Evolutionary conservation across 345 rosid genomes (phyloP), one percentile per base, ranked within the genome.

Genomic region (Citrus hindsii): DNA sequence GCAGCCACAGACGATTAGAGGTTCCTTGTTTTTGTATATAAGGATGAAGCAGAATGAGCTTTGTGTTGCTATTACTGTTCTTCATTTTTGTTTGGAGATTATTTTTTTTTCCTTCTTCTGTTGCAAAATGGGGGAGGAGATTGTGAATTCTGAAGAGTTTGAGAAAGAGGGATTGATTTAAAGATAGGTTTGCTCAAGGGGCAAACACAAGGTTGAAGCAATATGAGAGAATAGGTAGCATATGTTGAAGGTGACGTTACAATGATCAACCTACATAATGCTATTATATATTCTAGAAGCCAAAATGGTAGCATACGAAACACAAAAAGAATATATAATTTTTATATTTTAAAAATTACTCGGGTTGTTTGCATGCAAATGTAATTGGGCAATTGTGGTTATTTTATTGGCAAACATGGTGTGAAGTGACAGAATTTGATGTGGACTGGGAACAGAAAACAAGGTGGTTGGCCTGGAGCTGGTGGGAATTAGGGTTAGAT

Each of bases 1-100:
- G 94, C 30, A 94, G 93, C 98, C 97, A 96, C 85, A 92, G 46
- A 6, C 94, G 94, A 79, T 85, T 92, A 10, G 98, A 82, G 82
- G 86, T 85, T 28, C 96, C 97, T 85, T 95, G 99, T 76, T 95
- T 95, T 69, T 91, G 99, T 80, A 92, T 88, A 69, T 95, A 93
- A 3, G 98, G 99, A 60, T 93, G 99, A 60, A 95, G 88, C 66
- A 95, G 97, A 80, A 95, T 95, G 40, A 95, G 93, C 86, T 92
- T 95, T 2, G 98, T 92, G 88, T 92, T 95, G 86, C 80, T 85
- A 69, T 82, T 90, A 84, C 71, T 82, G 83, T 83, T 91, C 90
- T 91, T 95, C 97, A 90, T 94, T 61, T 53, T 83, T 69, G 35
- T 62, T 55, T 19, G 25, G 35, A 58, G 40, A 46, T 66, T 30